phyloP scores from a whole-genome alignment of 1,139 yeast species.

The Insectozyma bohioensis region DNA sequence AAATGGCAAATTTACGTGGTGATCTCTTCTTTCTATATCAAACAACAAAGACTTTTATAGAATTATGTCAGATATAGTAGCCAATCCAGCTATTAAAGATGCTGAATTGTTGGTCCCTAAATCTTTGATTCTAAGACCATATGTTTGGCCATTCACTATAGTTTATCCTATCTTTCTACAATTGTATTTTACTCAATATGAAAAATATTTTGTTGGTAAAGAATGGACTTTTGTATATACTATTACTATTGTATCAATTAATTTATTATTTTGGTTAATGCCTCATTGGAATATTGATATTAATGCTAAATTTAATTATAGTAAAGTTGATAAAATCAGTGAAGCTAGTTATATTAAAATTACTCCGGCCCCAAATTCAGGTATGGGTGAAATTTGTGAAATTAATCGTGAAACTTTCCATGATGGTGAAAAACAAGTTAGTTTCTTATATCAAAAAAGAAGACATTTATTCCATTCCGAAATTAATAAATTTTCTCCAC shows the following conservation, averaged over 20 bases:
- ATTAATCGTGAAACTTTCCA: conserved; percentile 58
- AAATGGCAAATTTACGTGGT: too few species aligned
- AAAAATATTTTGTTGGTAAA: conserved; percentile 73
- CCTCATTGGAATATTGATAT: conserved; percentile 93
- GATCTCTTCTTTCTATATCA: too few species aligned
- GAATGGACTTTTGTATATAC: conserved; percentile 89
- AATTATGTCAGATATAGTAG: conserved; percentile 42
- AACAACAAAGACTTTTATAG: too few species aligned
- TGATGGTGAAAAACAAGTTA: conserved; percentile 62
- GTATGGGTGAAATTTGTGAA: conserved; percentile 76
- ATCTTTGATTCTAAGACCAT: conserved; percentile 63
- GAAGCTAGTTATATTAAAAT: conserved; percentile 74
- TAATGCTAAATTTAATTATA: conserved; percentile 70
- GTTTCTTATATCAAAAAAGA: conserved; percentile 89
- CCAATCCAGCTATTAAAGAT: conserved; percentile 58
- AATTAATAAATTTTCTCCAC: conserved; percentile 67
- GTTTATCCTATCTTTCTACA: conserved; percentile 76
- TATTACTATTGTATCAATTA: conserved; percentile 69
- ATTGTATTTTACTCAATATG: conserved; percentile 69
- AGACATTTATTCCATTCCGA: conserved; percentile 71
- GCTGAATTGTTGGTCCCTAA: conserved; percentile 77
- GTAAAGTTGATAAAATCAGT: conserved; percentile 46
- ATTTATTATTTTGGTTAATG: conserved; percentile 78
- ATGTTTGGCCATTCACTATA: conserved; percentile 79
- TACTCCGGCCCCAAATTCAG: conserved; percentile 82